A percentile compares a stretch with the other conserved stretches of the same genome.
phyloP scores from a whole-genome alignment of 208 protist genomes.

The Leishmania martiniquensis region DNA sequence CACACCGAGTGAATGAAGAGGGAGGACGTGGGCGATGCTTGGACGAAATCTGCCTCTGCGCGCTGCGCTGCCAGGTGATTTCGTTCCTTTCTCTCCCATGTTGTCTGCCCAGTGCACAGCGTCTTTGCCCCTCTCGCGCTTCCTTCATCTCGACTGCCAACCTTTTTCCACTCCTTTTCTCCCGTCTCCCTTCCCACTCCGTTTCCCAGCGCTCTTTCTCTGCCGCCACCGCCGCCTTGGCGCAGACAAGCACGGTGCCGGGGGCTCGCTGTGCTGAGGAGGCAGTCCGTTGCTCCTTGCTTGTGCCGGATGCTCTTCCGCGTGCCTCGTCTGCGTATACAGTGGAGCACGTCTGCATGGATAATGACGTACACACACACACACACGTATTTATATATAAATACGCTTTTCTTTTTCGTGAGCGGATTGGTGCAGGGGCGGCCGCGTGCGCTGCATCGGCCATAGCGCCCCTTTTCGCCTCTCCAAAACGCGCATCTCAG shows the following conservation, averaged over 20 bases:
- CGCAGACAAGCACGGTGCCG: not conserved
- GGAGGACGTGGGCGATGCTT: not conserved
- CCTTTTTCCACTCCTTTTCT: not conserved
- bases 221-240: not conserved
- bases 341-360: not conserved
- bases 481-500: not conserved
- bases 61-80: not conserved
- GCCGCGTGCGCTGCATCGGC: not conserved
- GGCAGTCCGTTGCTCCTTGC: no score
- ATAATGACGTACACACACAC: not conserved
- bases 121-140: not conserved
- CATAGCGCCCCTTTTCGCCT: not conserved
- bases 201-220: not conserved
- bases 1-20: not conserved
- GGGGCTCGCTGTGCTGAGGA: no score
- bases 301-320: not conserved
- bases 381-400: not conserved
- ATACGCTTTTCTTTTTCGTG: not conserved
- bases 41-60: not conserved
- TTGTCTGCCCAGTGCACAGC: not conserved
- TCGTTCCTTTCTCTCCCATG: not conserved
- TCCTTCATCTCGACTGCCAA: not conserved
- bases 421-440: not conserved
- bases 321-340: not conserved
- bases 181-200: not conserved